Evolutionary conservation across 768 basidiomycete species (phyloP), one percentile per base, ranked within the genome.

Genomic region (Amanita thiersii): DNA sequence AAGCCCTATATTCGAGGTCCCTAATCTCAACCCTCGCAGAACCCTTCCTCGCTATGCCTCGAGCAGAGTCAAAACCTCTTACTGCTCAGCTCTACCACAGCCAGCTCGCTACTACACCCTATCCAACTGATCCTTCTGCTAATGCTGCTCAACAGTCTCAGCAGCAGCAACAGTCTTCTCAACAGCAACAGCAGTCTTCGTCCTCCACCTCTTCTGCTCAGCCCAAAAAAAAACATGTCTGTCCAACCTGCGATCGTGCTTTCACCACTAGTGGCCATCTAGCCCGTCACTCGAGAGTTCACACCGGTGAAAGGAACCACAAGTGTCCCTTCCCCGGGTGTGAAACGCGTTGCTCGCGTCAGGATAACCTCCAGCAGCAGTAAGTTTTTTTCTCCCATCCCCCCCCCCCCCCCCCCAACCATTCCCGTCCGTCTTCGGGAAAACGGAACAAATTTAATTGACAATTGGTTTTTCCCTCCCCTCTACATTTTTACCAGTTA

Each of bases 301-400:
- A 93, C 63, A 93, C 90, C 11, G 90, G 90, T 29, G 90, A 92
- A 54, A 73, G 87, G 47, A 91, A 92, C 62, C 87, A 92, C 66
- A 86, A 80, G 46, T 94, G 90, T 55, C 90, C 91, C 24, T 93
- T 89, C 65, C 90, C 91, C n/a, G 90, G 89, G 17, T 94, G 90
- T 58, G 86, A 91, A 52, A 92, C 89, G 1, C 73, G 86, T 12
- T 93, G 91, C 50, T 89, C 86, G 8, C 69, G 90, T 24, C 88
- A 91, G 59, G 91, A 94, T 52, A 94, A 94, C 50, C 70, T 94
- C 3, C 73, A 76, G 37, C 74, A 76, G 49, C 74, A 76, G 74
- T 75, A 40, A 52, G 72, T 68, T 18, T 38, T 30, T 11, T 44
- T 37, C 19, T 44, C n/a, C n/a, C n/a, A n/a, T n/a, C n/a, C n/a